These are phyloP conservation scores for Scenedesmus sp. DNA, from an alignment of 163 green algal genomes.

Conservation along the genomic window DNA sequence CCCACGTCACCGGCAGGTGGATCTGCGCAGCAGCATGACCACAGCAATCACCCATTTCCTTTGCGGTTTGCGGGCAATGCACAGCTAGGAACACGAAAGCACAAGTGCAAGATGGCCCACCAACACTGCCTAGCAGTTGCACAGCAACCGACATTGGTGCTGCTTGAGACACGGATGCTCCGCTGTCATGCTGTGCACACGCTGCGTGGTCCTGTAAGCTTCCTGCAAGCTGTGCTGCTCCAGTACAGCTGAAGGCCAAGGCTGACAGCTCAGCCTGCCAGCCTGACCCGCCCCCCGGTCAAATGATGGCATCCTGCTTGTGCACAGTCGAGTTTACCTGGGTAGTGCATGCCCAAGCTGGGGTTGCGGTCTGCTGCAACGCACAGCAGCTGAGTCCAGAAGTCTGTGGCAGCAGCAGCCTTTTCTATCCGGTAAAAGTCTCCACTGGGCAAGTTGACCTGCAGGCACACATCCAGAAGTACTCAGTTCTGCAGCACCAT, in stretches of 20 bases:
- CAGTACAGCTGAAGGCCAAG: background rate
- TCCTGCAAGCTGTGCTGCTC: background rate
- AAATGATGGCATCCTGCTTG: background rate
- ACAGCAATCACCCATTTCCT: too few relatives aligned
- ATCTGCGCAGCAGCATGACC: constrained; percentile 54
- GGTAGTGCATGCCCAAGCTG: constrained; percentile 62
- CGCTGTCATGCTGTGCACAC: background rate
- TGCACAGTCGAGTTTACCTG: constrained; percentile 45
- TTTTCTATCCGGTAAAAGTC: constrained; percentile 63
- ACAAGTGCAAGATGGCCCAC: background rate
- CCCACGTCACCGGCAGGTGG: constrained; percentile 57
- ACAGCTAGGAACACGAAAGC: background rate
- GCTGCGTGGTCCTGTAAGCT: background rate
- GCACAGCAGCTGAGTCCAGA: constrained; percentile 71
- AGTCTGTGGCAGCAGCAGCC: constrained; percentile 52
- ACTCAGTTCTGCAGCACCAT: background rate
- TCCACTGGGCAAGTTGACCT: constrained; percentile 68
- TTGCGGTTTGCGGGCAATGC: background rate
- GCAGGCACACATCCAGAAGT: background rate
- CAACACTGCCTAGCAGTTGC: background rate
- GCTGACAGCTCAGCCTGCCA: background rate
- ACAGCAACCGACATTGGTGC: background rate
- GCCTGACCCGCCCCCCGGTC: background rate
- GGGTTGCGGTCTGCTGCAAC: constrained; percentile 67
- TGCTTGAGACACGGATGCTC: background rate